Evolutionary conservation across 768 basidiomycete species (phyloP), one percentile per base, ranked within the genome.

Genomic region (Kwoniella shandongensis): DNA sequence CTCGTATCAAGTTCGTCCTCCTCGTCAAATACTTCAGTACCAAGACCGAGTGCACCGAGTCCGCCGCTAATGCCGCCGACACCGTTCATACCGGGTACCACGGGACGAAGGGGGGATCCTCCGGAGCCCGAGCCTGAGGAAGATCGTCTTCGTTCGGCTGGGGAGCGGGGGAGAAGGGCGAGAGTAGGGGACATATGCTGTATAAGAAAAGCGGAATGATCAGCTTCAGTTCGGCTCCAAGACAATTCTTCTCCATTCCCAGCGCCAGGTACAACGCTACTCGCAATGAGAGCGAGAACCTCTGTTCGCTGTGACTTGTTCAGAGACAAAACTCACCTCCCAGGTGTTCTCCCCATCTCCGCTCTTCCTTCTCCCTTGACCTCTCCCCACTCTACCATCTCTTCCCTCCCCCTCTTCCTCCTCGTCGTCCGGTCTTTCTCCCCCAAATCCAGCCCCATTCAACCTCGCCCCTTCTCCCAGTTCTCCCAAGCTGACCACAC

Each of bases 131-230:
- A 88, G 60, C n/a, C n/a, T n/a, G 88, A 90, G 1, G 69, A 71
- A 30, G 89, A 88, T 23, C 91, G 83, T 23, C 92, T 71, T 3
- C 77, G 63, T 18, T 88, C 86, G 15, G 87, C 87, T 17, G 92
- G 92, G 0, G 91, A 93, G 74, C 92, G 92, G 0, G 92, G 89
- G 44, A 97, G 80, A 8, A 91, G 88, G 12, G 89, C 88, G 85
- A 97, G 88, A 2, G 91, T 93, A 3, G 91, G 91, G 63, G 93
- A 94, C 87, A 97, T 88, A 71, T 94, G 92, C 92, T 92, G 62
- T 18, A 38, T 23, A 20, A n/a, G 26, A 11, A 17, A 15, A 32
- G 46, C 3, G 27, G 27, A 27, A 18, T 30, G 20, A 45, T 18
- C 44, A 1, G 15, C 27, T 15, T 22, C 44, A 25, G 17, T 25